Base-by-base conservation (phyloP, 2,329 filamentous ascomycete species). In the Xylaria arbuscula region DNA sequence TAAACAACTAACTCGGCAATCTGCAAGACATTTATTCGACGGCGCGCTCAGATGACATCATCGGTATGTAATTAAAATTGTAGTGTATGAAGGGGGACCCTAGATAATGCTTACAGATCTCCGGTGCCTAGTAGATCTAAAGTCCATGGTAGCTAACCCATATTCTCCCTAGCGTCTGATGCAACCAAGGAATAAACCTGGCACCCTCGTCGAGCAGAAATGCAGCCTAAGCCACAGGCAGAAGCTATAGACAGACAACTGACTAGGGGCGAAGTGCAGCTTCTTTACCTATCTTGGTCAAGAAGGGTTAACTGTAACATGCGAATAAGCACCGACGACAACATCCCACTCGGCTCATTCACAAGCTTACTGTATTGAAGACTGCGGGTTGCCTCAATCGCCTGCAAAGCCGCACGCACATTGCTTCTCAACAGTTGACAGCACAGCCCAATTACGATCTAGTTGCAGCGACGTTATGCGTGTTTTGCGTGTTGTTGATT, bases 21-120 rank as follows among this genome's bases (percentile, higher is more conserved):
- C n/a, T 38, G 19, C 34, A 42, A 17, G 36, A 56, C 24, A 50
- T 36, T 28, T 59, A 54, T n/a, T 7, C 13, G 9, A 38, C 17
- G 28, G 34, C 62, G 28, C 32, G 55, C 13, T 22, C 4, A 5
- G 13, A 65, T 65, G 62, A 65, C 62, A 65, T 65, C 62, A 65
- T 51, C 8, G 47, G 24, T 19, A 59, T 50, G 62, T 48, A 55
- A 54, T 62, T 42, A 2, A n/a, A 24, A 38, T 56, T 24, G 3
- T 63, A 10, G 38, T 45, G 28, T 28, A 28, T 2, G 28, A 28
- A 28, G 28, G n/a, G 19, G 42, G 62, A 53, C 36, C 54, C 45
- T 28, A 54, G 28, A 17, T 45, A 17, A 45, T 45, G 40, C 3
- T 36, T 36, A 38, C 8, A 38, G n/a, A 36, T 55, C 32, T 57